Conservation (phyloP, 2,329 filamentous ascomycete genomes). For the Talaromyces albobiverticillius region DNA sequence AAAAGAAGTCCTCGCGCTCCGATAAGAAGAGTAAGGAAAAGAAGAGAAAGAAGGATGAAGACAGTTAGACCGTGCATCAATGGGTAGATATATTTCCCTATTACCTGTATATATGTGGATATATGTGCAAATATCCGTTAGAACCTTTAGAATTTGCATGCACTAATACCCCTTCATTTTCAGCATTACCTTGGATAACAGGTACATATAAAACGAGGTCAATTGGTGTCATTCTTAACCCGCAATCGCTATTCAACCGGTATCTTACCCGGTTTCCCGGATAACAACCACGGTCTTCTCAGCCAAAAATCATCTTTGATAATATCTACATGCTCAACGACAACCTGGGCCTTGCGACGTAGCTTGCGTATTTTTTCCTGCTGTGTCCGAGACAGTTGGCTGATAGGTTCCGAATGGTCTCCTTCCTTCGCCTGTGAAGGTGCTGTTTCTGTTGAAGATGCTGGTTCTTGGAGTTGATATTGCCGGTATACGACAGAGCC, state of each 20-base stretch:
- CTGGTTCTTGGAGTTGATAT: slow-evolving; percentile 68
- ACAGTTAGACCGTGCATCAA: slow-evolving; percentile 29
- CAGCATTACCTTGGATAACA: too few relatives aligned
- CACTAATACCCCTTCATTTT: too few relatives aligned
- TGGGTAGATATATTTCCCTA: neutral
- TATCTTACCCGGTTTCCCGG: slow-evolving; percentile 68
- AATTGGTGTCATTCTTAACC: too few relatives aligned
- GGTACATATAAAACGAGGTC: too few relatives aligned
- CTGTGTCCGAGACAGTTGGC: slow-evolving; percentile 71
- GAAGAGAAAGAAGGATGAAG: slow-evolving; percentile 26
- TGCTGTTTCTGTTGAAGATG: slow-evolving; percentile 47
- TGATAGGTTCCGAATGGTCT: slow-evolving; percentile 6
- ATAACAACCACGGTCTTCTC: slow-evolving; percentile 76
- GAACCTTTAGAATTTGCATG: too few relatives aligned
- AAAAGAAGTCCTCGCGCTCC: slow-evolving; percentile 12
- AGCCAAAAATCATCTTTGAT: slow-evolving; percentile 97
- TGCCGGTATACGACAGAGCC: slow-evolving; percentile 87
- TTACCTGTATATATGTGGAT: too few relatives aligned
- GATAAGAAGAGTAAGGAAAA: slow-evolving; percentile 27
- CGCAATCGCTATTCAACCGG: slow-evolving; percentile 56
- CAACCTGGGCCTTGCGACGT: slow-evolving; percentile 73
- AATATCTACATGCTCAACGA: slow-evolving; percentile 84
- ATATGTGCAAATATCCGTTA: too few relatives aligned
- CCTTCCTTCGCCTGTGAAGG: slow-evolving; percentile 40
- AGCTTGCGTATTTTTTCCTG: slow-evolving; percentile 78